A percentile compares a stretch with the other conserved stretches of the same genome.
These are phyloP conservation scores for Avena atlantica DNA, from an alignment of 176 grass and related monocot genomes.

Conservation along the genomic window DNA sequence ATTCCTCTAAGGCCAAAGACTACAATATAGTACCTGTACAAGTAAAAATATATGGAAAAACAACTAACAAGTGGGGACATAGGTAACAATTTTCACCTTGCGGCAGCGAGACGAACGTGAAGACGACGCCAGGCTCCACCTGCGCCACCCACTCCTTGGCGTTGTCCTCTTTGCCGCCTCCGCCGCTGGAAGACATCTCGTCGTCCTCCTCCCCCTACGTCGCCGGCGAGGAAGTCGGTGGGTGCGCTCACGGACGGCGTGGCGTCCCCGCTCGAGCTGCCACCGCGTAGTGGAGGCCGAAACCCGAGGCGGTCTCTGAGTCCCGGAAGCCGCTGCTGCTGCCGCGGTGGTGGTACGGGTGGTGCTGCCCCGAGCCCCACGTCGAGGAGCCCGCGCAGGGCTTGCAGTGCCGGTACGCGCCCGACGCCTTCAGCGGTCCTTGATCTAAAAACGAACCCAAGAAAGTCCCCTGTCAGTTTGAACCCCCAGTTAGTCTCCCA, in stretches of 20 bases:
- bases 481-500: no score
- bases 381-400: constrained; percentile 71
- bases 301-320: constrained; percentile 53
- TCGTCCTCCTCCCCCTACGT: constrained; percentile 56
- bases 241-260: constrained; percentile 84
- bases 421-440: constrained; percentile 90
- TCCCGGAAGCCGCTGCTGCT: constrained; percentile 43
- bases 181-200: constrained; percentile 30
- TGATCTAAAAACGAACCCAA: no score
- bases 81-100: no score
- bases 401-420: constrained; percentile 93
- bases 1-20: no score
- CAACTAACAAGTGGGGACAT: no score
- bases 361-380: constrained; percentile 46
- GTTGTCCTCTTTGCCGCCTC: constrained; percentile 54
- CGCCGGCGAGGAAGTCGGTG: constrained; percentile 61
- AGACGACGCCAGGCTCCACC: constrained; percentile 96
- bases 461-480: no score
- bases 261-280: constrained; percentile 66
- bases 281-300: constrained; percentile 57
- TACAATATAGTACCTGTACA: no score
- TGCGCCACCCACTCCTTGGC: constrained; percentile 98
- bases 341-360: constrained; percentile 62
- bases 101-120: constrained; percentile 83
- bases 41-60: no score